A percentile compares a stretch with the other conserved stretches of the same genome.
phyloP scores from a whole-genome alignment of 805 yeast genomes.

The Yamadazyma olivae region DNA sequence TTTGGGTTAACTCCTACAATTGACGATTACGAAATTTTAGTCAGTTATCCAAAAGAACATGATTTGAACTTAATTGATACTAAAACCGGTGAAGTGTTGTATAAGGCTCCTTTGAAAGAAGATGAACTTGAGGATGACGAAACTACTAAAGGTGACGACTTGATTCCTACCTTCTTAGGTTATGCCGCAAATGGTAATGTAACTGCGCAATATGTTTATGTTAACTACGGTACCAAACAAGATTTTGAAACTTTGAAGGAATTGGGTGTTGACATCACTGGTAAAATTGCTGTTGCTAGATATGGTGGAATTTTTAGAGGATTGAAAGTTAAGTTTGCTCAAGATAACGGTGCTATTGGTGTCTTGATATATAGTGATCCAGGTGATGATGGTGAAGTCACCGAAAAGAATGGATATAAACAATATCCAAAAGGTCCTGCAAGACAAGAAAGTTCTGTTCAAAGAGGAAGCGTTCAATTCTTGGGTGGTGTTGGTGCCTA shows the following conservation, averaged over 20 bases:
- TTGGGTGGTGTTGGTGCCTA: slow-evolving; percentile 46
- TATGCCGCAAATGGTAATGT: slow-evolving; percentile 66
- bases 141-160: slow-evolving; percentile 34
- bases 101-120: slow-evolving; percentile 51
- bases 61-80: slow-evolving; percentile 31
- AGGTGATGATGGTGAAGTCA: slow-evolving; percentile 56
- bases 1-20: slow-evolving; percentile 49
- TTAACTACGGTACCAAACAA: slow-evolving; percentile 54
- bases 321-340: slow-evolving; percentile 59
- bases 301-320: slow-evolving; percentile 52
- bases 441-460: slow-evolving; percentile 57
- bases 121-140: slow-evolving; percentile 41
- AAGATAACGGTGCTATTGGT: slow-evolving; percentile 59
- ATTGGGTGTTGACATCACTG: slow-evolving; percentile 42
- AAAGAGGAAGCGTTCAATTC: slow-evolving; percentile 59
- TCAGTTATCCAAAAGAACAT: slow-evolving; percentile 50
- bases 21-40: slow-evolving; percentile 57
- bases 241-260: slow-evolving; percentile 48
- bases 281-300: slow-evolving; percentile 60
- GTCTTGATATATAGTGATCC: slow-evolving; percentile 58
- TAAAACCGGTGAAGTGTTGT: slow-evolving; percentile 32
- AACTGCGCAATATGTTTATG: slow-evolving; percentile 53
- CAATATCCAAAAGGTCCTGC: slow-evolving; percentile 67
- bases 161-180: slow-evolving; percentile 54
- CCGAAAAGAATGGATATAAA: slow-evolving; percentile 51